These are phyloP conservation scores for Pascua guehoae DNA, from an alignment of 1,284 basidiomycete species.

Conservation along the genomic window DNA sequence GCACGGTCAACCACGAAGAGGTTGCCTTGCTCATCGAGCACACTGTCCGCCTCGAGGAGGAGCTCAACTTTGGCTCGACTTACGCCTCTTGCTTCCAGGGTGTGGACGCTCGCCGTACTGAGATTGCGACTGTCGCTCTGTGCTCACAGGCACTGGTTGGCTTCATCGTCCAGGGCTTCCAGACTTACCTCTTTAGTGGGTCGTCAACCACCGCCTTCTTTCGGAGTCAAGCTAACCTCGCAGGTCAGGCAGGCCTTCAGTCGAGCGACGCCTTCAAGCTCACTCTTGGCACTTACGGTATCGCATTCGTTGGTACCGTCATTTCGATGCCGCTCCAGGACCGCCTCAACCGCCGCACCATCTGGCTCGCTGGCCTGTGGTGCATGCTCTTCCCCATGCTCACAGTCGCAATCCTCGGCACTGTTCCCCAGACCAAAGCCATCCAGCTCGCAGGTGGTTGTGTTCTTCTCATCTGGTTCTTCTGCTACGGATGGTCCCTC, in stretches of 20 bases:
- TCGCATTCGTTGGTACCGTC: slow-evolving; percentile 3
- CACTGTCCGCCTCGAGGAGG: slow-evolving; percentile 34
- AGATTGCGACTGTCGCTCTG: slow-evolving; percentile 25
- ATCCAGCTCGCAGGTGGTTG: slow-evolving; percentile 12
- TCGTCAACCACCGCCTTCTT: too few species aligned
- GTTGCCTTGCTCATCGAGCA: slow-evolving; percentile 45
- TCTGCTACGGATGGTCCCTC: slow-evolving; percentile 3
- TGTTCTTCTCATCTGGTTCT: slow-evolving; percentile 4
- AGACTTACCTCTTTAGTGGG: slow-evolving; percentile 15
- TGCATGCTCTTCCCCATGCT: slow-evolving; percentile 45
- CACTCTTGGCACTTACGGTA: slow-evolving; percentile 3
- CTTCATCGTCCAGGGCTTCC: slow-evolving; percentile 16
- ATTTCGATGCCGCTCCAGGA: background rate
- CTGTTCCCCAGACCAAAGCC: slow-evolving; percentile 11
- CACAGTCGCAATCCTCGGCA: slow-evolving; percentile 48
- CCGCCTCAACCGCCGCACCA: background rate
- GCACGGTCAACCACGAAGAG: slow-evolving; percentile 33
- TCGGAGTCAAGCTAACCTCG: slow-evolving; percentile 8
- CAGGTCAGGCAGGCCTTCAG: background rate
- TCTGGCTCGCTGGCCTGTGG: background rate
- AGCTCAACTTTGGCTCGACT: slow-evolving; percentile 29
- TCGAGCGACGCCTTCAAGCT: slow-evolving; percentile 4
- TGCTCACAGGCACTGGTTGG: slow-evolving; percentile 1
- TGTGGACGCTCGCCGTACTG: slow-evolving; percentile 41
- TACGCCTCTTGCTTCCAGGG: slow-evolving; percentile 48